phyloP scores from a whole-genome alignment of 2,329 filamentous ascomycete genomes.

The Kalmusia sp. region DNA sequence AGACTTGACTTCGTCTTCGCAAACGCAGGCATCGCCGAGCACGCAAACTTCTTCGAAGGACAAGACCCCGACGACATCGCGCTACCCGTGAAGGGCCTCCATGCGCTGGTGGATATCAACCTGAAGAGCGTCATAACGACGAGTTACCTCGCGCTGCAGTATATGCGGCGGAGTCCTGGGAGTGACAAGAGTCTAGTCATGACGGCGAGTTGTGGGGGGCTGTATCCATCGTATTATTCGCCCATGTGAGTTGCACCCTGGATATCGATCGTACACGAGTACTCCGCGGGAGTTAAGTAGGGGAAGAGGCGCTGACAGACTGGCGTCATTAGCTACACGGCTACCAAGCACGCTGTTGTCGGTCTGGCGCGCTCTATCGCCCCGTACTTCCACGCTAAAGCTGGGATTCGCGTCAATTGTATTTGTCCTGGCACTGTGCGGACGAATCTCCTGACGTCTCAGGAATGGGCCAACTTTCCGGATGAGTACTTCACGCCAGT shows the following conservation, averaged over 20 bases:
- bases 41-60: constrained; percentile 46
- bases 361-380: constrained; percentile 48
- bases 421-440: constrained; percentile 47
- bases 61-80: constrained; percentile 15
- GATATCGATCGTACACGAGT: too few species aligned
- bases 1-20: constrained; percentile 57
- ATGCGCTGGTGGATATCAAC: constrained; percentile 50
- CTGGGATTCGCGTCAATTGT: constrained; percentile 47
- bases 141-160: constrained; percentile 49
- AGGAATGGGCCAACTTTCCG: constrained; percentile 40
- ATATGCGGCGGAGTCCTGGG: constrained; percentile 39
- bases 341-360: constrained; percentile 49
- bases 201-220: constrained; percentile 42
- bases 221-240: constrained; percentile 42
- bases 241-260: constrained; percentile 27
- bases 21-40: constrained; percentile 55
- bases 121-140: constrained; percentile 52
- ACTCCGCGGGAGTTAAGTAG: too few species aligned
- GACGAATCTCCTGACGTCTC: constrained; percentile 39
- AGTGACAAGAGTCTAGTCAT: constrained; percentile 37
- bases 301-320: too few species aligned
- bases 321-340: constrained; percentile 41
- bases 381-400: constrained; percentile 30
- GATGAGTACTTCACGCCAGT: constrained; percentile 37
- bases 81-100: constrained; percentile 28